Conservation (phyloP, 768 basidiomycete species). For the Lenzites betulinus region DNA sequence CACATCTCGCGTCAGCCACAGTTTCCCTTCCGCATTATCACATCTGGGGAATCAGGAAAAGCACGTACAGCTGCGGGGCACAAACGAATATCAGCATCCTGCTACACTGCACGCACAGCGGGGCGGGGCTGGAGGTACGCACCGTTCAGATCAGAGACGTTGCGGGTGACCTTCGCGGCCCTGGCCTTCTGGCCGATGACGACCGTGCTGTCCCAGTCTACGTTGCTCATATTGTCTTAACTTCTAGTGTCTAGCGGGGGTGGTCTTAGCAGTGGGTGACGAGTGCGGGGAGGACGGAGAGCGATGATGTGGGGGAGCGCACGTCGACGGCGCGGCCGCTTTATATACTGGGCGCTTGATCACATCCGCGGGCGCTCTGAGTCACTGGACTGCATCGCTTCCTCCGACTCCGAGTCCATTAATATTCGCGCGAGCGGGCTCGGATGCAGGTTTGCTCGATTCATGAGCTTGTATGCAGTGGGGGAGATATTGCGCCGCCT, state of each 20-base stretch:
- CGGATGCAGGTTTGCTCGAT: no score
- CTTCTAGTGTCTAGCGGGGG: not conserved
- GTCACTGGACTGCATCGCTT: slow-evolving; percentile 12
- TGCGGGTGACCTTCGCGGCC: slow-evolving; percentile 66
- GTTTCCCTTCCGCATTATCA: not conserved
- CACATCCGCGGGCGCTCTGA: slow-evolving; percentile 22
- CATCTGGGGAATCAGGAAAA: not conserved
- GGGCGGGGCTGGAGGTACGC: slow-evolving; percentile 20
- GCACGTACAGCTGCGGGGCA: slow-evolving; percentile 53
- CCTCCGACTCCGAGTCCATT: not conserved
- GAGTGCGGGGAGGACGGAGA: slow-evolving; percentile 9
- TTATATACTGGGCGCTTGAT: slow-evolving; percentile 26
- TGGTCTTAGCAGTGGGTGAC: not conserved
- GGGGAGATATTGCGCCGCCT: no score
- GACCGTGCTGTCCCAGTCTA: slow-evolving; percentile 70
- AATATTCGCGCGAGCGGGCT: no score
- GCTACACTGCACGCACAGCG: not conserved
- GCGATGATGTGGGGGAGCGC: slow-evolving; percentile 23
- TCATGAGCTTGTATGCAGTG: no score
- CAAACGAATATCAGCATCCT: not conserved
- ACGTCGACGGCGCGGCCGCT: slow-evolving; percentile 18
- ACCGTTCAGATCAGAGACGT: slow-evolving; percentile 58
- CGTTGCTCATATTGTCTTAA: slow-evolving; percentile 27
- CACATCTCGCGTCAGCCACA: slow-evolving; percentile 14
- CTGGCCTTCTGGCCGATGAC: slow-evolving; percentile 73